Percentiles rank a stretch among this genome's conserved stretches.
Evolutionary conservation across 805 yeast species (phyloP).

Genomic region (Saccharomyces jurei): DNA sequence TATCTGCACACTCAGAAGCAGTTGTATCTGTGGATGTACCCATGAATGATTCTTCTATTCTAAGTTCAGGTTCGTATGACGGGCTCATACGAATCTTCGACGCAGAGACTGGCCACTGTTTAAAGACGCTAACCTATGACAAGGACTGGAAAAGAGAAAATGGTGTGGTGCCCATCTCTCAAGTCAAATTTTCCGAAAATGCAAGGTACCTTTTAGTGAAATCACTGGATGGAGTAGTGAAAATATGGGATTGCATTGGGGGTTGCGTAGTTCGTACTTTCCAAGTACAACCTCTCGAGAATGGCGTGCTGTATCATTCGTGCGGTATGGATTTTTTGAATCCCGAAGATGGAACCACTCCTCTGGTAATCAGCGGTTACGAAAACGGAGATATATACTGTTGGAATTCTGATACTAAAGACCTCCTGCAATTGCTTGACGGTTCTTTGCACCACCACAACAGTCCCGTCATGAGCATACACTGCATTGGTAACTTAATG

Average conservation of each 20-base stretch:
- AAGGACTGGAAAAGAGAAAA: slow-evolving; percentile 58
- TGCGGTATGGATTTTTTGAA: slow-evolving; percentile 26
- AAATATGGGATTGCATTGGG: slow-evolving; percentile 82
- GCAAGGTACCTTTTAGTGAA: slow-evolving; percentile 71
- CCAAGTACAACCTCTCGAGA: slow-evolving; percentile 8
- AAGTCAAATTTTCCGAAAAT: slow-evolving; percentile 69
- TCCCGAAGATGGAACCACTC: slow-evolving; percentile 14
- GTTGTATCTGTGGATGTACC: slow-evolving; percentile 68
- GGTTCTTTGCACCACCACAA: slow-evolving; percentile 8
- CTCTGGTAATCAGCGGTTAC: slow-evolving; percentile 25
- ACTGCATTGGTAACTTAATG: slow-evolving; percentile 13
- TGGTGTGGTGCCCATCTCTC: slow-evolving; percentile 54
- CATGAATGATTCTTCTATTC: slow-evolving; percentile 68
- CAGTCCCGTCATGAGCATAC: slow-evolving; percentile 21
- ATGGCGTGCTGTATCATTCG: slow-evolving; percentile 11
- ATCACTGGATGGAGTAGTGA: slow-evolving; percentile 68
- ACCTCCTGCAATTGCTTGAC: slow-evolving; percentile 11
- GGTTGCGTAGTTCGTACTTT: slow-evolving; percentile 75
- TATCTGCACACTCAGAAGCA: slow-evolving; percentile 91
- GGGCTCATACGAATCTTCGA: slow-evolving; percentile 88
- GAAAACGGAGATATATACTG: slow-evolving; percentile 22
- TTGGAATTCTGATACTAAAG: slow-evolving; percentile 22
- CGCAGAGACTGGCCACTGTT: slow-evolving; percentile 80
- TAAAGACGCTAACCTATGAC: slow-evolving; percentile 80
- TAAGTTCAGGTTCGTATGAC: slow-evolving; percentile 81